Percentiles rank a stretch among this genome's conserved stretches.
These are phyloP conservation scores for Fallopia convolvulus DNA, from an alignment of 148 eudicot genomes.

Conservation along the genomic window DNA sequence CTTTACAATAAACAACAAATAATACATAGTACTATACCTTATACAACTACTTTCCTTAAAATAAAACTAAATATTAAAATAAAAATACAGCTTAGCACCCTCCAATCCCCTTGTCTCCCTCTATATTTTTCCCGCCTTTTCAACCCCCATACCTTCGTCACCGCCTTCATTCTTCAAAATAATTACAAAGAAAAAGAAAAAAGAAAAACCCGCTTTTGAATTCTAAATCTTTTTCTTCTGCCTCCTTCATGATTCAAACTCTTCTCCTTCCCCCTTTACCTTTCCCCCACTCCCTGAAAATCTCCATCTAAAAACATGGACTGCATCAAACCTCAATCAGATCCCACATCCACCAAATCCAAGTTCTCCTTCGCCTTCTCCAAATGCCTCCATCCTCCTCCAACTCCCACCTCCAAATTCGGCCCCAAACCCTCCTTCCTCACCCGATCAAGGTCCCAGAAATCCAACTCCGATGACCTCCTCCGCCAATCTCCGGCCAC, in stretches of 20 bases:
- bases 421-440: constrained; percentile 21
- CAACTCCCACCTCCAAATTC: constrained; percentile 22
- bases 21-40: background rate
- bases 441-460: constrained; percentile 20
- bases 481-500: background rate
- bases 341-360: background rate
- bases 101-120: background rate
- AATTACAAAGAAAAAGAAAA: background rate
- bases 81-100: background rate
- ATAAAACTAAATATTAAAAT: background rate
- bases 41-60: background rate
- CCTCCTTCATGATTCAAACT: constrained; percentile 3
- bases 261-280: background rate
- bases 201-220: background rate
- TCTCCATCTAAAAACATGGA: background rate
- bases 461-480: constrained; percentile 8
- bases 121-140: constrained; percentile 6
- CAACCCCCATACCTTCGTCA: background rate
- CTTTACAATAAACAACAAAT: background rate
- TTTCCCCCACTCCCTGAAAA: constrained; percentile 2
- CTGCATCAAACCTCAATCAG: constrained; percentile 2
- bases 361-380: constrained; percentile 24
- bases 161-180: constrained; percentile 5
- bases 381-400: constrained; percentile 39
- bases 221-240: background rate